A percentile compares a stretch with the other conserved stretches of the same genome.
Conservation (phyloP, 2,329 filamentous ascomycete species). For the Botrytis sinoallii region DNA sequence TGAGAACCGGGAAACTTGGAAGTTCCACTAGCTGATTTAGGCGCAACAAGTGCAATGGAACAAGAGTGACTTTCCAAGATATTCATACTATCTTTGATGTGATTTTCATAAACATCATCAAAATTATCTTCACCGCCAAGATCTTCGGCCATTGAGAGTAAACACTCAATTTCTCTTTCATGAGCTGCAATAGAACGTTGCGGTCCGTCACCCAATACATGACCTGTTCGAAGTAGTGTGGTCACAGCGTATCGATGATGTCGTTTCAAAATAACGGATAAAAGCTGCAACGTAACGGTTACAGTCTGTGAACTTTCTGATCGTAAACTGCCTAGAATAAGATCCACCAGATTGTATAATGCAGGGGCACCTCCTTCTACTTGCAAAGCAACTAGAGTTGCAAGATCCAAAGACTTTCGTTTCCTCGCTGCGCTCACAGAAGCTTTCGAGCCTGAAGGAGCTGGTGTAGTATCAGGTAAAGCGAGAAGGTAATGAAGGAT, state of each 20-base stretch:
- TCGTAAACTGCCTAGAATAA: slow-evolving; percentile 79
- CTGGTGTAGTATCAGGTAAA: slow-evolving; percentile 56
- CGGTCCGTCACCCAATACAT: slow-evolving; percentile 50
- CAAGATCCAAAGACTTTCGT: slow-evolving; percentile 83
- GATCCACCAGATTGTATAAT: slow-evolving; percentile 89
- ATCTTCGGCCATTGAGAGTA: slow-evolving; percentile 65
- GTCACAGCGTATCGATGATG: slow-evolving; percentile 84
- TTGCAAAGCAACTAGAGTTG: slow-evolving; percentile 73
- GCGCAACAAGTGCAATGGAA: slow-evolving; percentile 64
- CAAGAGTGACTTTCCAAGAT: slow-evolving; percentile 71
- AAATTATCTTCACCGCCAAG: slow-evolving; percentile 68
- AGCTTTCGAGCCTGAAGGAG: slow-evolving; percentile 42
- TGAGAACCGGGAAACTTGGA: slow-evolving; percentile 54
- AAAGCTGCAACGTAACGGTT: slow-evolving; percentile 80
- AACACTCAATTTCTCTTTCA: slow-evolving; percentile 68
- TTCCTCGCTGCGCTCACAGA: slow-evolving; percentile 68
- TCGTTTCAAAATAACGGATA: slow-evolving; percentile 80
- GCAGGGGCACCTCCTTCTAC: slow-evolving; percentile 75
- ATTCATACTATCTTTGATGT: slow-evolving; percentile 67
- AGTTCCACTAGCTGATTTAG: slow-evolving; percentile 55
- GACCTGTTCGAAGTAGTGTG: slow-evolving; percentile 68
- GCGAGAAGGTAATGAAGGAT: slow-evolving; percentile 91
- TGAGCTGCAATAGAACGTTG: slow-evolving; percentile 70
- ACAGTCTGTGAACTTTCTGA: slow-evolving; percentile 88
- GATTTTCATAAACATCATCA: slow-evolving; percentile 68